Base-by-base conservation (phyloP, 2,329 filamentous ascomycete genomes). In the Diplodia sapinea region DNA sequence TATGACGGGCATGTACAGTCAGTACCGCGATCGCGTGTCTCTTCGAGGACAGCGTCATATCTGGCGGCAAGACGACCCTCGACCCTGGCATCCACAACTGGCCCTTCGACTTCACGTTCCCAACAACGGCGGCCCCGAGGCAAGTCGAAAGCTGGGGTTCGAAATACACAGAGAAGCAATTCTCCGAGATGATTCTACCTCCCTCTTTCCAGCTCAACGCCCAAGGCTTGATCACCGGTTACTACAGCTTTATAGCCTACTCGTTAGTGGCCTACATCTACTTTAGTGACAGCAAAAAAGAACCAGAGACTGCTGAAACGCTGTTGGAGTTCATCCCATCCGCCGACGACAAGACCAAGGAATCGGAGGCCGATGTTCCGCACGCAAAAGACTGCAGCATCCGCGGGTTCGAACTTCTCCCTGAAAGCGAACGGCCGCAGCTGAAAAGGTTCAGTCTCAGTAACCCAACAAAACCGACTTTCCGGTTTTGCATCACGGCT, bases 11-110 rank as follows among this genome's bases (percentile, higher is more conserved):
- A 49, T 61, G 23, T 26, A 40, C 36, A 40, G 17, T 3, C n/a
- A 57, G 38, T 61, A 61, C 23, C 40, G 56, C 15, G 56, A 61
- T 23, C 56, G 56, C 15, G 40, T 61, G 38, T 11, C 26, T 61
- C 11, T 61, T 61, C 17, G 40, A 61, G 56, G 23, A 61, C 23
- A 61, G 7, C 17, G 13, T 61, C 8, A 47, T 61, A 7, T 61
- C 56, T 33, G 56, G 40, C 47, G 40, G 26, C 40, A 49, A 61
- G 15, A 31, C 38, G 2, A 61, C 43, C 12, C 29, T 51, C 15
- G 43, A 51, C 4, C 29, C 11, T 20, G 59, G 59, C 43, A 23
- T 23, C 17, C 43, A 62, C 29, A 50, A 51, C 20, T 62, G 59
- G 43, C 40, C 43, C 4, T 62, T 62, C 31, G 5, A 17, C n/a